Percentiles rank a stretch among this genome's conserved stretches.
Conservation (phyloP, 2,329 filamentous ascomycete species). For the Pseudocercospora musae region DNA sequence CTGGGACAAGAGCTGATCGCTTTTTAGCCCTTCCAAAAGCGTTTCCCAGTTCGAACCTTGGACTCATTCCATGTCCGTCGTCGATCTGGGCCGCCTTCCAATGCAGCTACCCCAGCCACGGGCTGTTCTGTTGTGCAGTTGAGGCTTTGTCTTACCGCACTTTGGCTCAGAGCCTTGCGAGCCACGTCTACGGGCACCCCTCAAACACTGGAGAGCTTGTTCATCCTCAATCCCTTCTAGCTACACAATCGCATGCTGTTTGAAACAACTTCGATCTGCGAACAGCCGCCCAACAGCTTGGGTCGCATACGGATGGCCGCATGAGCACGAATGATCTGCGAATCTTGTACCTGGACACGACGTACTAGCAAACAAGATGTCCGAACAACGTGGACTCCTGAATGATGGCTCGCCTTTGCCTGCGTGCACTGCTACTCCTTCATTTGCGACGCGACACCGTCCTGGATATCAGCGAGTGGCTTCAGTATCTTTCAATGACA, state of each 20-base stretch:
- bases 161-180: background rate
- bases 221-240: background rate
- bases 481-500: constrained; percentile 36
- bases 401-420: constrained; percentile 14
- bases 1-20: background rate
- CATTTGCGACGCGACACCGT: constrained; percentile 28
- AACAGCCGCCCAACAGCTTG: background rate
- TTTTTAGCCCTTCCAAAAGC: background rate
- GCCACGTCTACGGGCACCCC: background rate
- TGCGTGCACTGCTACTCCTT: constrained; percentile 1
- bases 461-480: constrained; percentile 38
- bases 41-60: background rate
- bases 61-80: background rate
- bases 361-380: constrained; percentile 7
- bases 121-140: background rate
- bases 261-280: constrained; percentile 14
- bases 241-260: constrained; percentile 5
- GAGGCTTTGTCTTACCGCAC: background rate
- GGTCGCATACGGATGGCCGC: constrained; percentile 9
- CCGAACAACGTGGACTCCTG: constrained; percentile 18
- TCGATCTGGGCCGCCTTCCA: constrained; percentile 6
- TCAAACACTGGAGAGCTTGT: background rate
- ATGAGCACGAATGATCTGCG: constrained; percentile 3
- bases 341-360: constrained; percentile 3
- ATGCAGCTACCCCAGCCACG: constrained; percentile 10